A percentile compares a stretch with the other conserved stretches of the same genome.
Evolutionary conservation across 768 basidiomycete genomes (phyloP).

Genomic region (Rubroboletus pulcherrimus): DNA sequence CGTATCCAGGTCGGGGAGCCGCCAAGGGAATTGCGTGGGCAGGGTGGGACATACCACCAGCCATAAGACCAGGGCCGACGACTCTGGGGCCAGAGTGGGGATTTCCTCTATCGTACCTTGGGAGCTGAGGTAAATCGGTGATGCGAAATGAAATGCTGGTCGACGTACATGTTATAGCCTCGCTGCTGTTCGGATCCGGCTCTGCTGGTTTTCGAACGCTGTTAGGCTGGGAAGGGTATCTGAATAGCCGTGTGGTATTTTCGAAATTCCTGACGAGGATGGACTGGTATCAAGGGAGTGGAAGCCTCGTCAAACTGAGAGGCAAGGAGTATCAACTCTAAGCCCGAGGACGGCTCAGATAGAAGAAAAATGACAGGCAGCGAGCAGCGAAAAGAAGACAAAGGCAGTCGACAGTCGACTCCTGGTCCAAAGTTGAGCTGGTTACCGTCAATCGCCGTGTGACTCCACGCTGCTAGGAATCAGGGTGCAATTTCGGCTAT

Average conservation of each 20-base stretch:
- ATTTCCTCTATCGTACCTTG: slow-evolving; percentile 58
- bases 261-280: neutral
- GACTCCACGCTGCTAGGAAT: slow-evolving; percentile 5
- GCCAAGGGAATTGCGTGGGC: slow-evolving; percentile 46
- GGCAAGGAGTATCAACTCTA: slow-evolving; percentile 18
- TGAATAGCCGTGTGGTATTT: slow-evolving; percentile 3
- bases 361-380: slow-evolving; percentile 2
- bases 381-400: neutral
- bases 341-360: slow-evolving; percentile 10
- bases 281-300: slow-evolving; percentile 26
- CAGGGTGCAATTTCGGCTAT: slow-evolving; percentile 18
- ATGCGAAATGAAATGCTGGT: slow-evolving; percentile 2
- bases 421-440: slow-evolving; percentile 1
- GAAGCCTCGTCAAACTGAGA: slow-evolving; percentile 25
- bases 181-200: slow-evolving; percentile 51
- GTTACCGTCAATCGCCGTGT: slow-evolving; percentile 19
- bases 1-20: slow-evolving; percentile 71
- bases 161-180: slow-evolving; percentile 59
- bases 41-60: slow-evolving; percentile 31
- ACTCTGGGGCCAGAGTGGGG: slow-evolving; percentile 54
- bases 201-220: slow-evolving; percentile 41
- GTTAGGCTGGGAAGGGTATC: slow-evolving; percentile 32
- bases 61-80: slow-evolving; percentile 47
- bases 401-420: neutral
- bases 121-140: slow-evolving; percentile 4